Evolutionary conservation across 148 eudicot species (phyloP).

Genomic region (Heliamphora exappendiculata): DNA sequence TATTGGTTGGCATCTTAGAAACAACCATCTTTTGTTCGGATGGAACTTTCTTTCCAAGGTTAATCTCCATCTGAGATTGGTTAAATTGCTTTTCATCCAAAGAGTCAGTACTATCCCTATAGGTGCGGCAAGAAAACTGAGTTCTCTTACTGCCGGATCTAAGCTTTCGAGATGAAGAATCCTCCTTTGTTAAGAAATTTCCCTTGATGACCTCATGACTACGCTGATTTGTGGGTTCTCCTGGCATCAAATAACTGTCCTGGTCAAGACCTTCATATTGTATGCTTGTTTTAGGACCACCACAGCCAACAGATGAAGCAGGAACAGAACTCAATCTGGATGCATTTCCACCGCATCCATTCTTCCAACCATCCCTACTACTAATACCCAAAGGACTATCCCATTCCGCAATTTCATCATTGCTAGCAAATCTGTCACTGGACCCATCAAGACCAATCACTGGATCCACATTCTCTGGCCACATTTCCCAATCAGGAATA

Average conservation of each 20-base stretch:
- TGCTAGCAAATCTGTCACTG: conserved; percentile 18
- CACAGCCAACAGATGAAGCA: conserved; percentile 25
- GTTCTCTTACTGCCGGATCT: conserved; percentile 26
- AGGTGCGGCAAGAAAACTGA: conserved; percentile 17
- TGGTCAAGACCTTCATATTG: conserved; percentile 24
- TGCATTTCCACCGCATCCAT: conserved; percentile 24
- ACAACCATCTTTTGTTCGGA: conserved; percentile 26
- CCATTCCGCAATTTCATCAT: conserved; percentile 15
- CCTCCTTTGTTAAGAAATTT: conserved; percentile 16
- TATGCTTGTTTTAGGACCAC: conserved; percentile 29
- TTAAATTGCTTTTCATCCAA: conserved; percentile 21
- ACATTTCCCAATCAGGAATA: conserved; percentile 33
- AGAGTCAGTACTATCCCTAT: conserved; percentile 20
- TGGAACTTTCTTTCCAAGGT: conserved; percentile 20
- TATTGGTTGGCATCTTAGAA: conserved; percentile 18
- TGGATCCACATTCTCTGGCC: conserved; percentile 17
- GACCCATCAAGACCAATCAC: conserved; percentile 20
- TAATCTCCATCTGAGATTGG: conserved; percentile 16
- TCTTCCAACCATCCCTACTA: conserved; percentile 74
- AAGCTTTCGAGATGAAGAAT: conserved; percentile 19
- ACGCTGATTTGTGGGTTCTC: conserved; percentile 22
- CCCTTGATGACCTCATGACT: conserved; percentile 34
- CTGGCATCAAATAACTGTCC: conserved; percentile 25
- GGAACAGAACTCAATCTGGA: conserved; percentile 42
- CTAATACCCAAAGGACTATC: conserved; percentile 55